These are phyloP conservation scores for Glaciozyma martinii DNA, from an alignment of 768 basidiomycete species.

Conservation along the genomic window DNA sequence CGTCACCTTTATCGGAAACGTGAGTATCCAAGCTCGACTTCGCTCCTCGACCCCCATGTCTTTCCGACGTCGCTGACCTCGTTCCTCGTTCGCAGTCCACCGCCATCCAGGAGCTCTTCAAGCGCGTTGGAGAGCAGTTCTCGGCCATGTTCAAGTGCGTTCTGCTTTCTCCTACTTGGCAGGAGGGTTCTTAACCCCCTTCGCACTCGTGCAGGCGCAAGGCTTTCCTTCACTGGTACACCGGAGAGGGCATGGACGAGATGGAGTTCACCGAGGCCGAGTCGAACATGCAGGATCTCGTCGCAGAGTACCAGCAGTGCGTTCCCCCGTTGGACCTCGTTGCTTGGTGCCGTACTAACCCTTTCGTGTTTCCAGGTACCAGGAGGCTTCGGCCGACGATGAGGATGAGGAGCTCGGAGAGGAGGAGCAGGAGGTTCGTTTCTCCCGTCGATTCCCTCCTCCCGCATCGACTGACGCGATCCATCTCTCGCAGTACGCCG, in stretches of 20 bases:
- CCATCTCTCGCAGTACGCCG: background rate
- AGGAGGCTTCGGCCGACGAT: constrained; percentile 20
- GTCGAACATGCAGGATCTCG: constrained; percentile 29
- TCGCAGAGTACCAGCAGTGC: constrained; percentile 36
- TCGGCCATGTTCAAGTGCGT: constrained; percentile 65
- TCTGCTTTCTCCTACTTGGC: too few relatives aligned
- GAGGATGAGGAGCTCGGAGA: constrained; percentile 23
- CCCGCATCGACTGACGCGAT: background rate
- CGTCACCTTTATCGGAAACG: constrained; percentile 95
- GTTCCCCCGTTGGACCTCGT: background rate
- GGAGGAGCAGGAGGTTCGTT: constrained; percentile 20
- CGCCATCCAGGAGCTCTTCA: constrained; percentile 96
- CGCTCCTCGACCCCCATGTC: too few relatives aligned
- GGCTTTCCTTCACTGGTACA: constrained; percentile 49
- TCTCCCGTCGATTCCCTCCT: background rate
- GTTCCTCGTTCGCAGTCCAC: constrained; percentile 65
- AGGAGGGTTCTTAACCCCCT: too few relatives aligned
- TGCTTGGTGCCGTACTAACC: constrained; percentile 7
- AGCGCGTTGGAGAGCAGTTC: constrained; percentile 97
- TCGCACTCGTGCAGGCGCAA: too few relatives aligned
- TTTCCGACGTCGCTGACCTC: constrained; percentile 99
- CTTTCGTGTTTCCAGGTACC: constrained; percentile 37
- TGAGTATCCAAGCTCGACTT: background rate
- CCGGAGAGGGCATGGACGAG: constrained; percentile 97
- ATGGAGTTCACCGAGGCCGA: constrained; percentile 39